These are phyloP conservation scores for Lipomyces japonicus DNA, from an alignment of 805 yeast species.

Conservation along the genomic window DNA sequence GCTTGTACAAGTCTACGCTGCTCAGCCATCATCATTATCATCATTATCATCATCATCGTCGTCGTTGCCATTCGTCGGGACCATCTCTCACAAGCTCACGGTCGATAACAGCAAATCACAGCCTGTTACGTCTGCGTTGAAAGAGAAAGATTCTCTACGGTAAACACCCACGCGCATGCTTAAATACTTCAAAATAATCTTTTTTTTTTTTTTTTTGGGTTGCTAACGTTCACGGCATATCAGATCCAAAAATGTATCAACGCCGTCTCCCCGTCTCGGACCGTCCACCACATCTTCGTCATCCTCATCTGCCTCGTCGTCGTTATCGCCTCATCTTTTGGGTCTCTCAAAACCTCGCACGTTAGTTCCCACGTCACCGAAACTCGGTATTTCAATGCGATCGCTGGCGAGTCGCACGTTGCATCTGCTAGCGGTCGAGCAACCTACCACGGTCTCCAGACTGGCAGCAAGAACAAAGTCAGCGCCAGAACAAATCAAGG, in stretches of 20 bases:
- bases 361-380: slow-evolving; percentile 29
- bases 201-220: not conserved
- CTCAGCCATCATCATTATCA: not conserved
- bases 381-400: slow-evolving; percentile 28
- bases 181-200: not conserved
- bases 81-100: slow-evolving; percentile 29
- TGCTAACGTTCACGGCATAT: not conserved
- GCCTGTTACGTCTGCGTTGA: slow-evolving; percentile 13
- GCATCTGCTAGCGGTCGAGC: slow-evolving; percentile 48
- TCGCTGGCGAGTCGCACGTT: slow-evolving; percentile 40
- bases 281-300: slow-evolving; percentile 21
- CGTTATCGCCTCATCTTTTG: slow-evolving; percentile 24
- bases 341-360: slow-evolving; percentile 6
- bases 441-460: slow-evolving; percentile 40
- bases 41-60: not conserved
- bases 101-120: slow-evolving; percentile 20
- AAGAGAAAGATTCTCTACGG: slow-evolving; percentile 17
- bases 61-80: slow-evolving; percentile 22
- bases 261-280: slow-evolving; percentile 18
- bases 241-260: slow-evolving; percentile 5
- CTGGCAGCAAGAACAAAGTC: slow-evolving; percentile 37
- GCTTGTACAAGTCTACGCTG: slow-evolving; percentile 10
- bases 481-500: slow-evolving; percentile 32
- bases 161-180: not conserved
- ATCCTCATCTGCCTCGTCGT: too few species aligned